phyloP scores from a whole-genome alignment of 257 asterid species.

The Datura wrightii region DNA sequence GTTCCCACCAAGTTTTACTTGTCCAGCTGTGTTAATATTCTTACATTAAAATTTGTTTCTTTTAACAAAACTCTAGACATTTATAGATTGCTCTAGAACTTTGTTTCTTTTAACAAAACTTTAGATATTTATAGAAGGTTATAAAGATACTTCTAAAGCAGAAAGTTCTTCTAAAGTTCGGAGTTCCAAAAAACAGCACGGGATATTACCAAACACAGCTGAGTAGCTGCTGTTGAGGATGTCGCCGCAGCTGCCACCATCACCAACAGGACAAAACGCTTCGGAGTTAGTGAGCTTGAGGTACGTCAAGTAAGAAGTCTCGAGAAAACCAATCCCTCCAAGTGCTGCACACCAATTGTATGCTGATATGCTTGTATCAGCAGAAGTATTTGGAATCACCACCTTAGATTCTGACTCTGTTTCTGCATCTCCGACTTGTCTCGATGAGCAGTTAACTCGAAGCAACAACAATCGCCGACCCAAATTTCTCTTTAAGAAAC shows the following conservation, averaged over 20 bases:
- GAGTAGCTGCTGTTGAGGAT: slow-evolving; percentile 85
- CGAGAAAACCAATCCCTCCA: slow-evolving; percentile 85
- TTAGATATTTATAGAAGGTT: background rate
- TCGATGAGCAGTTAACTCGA: slow-evolving; percentile 63
- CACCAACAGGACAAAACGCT: slow-evolving; percentile 82
- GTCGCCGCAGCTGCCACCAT: slow-evolving; percentile 66
- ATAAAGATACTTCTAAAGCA: slow-evolving; percentile 4
- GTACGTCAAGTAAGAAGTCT: slow-evolving; percentile 84
- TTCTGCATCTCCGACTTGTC: slow-evolving; percentile 48
- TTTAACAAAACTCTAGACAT: background rate
- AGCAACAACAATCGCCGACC: slow-evolving; percentile 49
- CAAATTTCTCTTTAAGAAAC: slow-evolving; percentile 48
- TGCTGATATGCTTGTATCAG: slow-evolving; percentile 47
- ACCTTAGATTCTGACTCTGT: slow-evolving; percentile 49
- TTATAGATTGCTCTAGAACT: background rate
- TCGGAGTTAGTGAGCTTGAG: slow-evolving; percentile 74
- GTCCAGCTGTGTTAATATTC: background rate
- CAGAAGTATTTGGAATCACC: slow-evolving; percentile 41
- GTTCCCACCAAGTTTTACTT: background rate
- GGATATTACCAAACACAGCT: slow-evolving; percentile 64
- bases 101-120: background rate
- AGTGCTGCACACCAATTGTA: slow-evolving; percentile 74
- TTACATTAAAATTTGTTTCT: background rate
- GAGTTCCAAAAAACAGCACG: background rate
- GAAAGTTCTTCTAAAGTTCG: background rate